Evolutionary conservation across 177 flowering plant genomes (phyloP).

Genomic region (Vitis hybrid): DNA sequence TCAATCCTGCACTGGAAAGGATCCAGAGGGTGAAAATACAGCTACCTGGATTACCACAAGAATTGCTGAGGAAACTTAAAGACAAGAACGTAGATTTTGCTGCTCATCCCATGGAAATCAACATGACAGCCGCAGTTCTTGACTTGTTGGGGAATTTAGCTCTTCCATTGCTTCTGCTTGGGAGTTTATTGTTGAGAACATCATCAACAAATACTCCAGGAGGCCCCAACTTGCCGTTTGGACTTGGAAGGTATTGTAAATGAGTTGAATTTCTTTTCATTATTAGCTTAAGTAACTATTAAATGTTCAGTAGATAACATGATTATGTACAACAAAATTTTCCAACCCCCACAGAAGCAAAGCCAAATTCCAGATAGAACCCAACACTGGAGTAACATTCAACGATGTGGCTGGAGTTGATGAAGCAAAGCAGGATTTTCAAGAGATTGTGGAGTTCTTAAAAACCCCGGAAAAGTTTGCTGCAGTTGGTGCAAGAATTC

Average conservation of each 20-base stretch:
- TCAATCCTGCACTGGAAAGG: conserved; percentile 41
- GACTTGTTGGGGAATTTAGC: conserved; percentile 56
- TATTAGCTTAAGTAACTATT: neutral
- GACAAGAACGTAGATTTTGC: conserved; percentile 72
- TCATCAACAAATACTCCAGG: conserved; percentile 36
- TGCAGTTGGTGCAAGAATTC: conserved; percentile 64
- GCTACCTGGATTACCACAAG: conserved; percentile 57
- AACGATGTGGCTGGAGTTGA: conserved; percentile 81
- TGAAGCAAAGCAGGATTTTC: conserved; percentile 76
- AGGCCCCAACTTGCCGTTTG: conserved; percentile 63
- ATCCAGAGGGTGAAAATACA: conserved; percentile 63
- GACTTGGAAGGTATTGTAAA: conserved; percentile 51
- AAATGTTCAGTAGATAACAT: too few species aligned
- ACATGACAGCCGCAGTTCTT: conserved; percentile 32
- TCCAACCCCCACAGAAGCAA: conserved; percentile 35
- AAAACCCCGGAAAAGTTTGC: conserved; percentile 60
- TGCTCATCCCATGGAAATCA: conserved; percentile 49
- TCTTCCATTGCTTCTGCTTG: conserved; percentile 60
- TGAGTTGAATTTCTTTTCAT: neutral
- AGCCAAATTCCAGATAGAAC: conserved; percentile 73
- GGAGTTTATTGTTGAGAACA: conserved; percentile 35
- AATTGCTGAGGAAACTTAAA: conserved; percentile 51
- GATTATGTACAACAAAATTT: too few species aligned
- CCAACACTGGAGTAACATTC: conserved; percentile 69
- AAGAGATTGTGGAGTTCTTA: conserved; percentile 66